Conservation (phyloP, 2,329 filamentous ascomycete genomes). For the Xylaria sp. region DNA sequence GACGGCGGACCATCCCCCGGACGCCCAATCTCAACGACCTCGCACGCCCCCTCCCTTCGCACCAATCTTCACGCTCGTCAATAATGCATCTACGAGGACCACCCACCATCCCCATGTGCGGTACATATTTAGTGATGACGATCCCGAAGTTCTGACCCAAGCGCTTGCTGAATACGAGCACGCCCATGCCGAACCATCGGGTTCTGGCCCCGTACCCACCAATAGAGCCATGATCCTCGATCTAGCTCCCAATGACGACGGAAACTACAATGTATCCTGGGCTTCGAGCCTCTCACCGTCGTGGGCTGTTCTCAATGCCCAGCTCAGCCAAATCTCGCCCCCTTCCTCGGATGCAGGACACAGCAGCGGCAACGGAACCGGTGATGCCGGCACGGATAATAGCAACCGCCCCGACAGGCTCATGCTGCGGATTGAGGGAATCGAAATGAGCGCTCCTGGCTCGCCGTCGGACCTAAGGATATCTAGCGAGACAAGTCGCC, state of each 20-base stretch:
- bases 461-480: slow-evolving; percentile 45
- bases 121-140: slow-evolving; percentile 94
- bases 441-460: slow-evolving; percentile 44
- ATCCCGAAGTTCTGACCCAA: slow-evolving; percentile 75
- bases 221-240: slow-evolving; percentile 62
- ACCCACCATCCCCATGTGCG: slow-evolving; percentile 85
- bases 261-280: slow-evolving; percentile 63
- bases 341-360: slow-evolving; percentile 40
- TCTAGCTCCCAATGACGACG: slow-evolving; percentile 50
- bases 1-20: slow-evolving; percentile 27
- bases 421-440: slow-evolving; percentile 68
- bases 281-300: slow-evolving; percentile 75
- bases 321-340: slow-evolving; percentile 50
- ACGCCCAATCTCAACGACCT: slow-evolving; percentile 31
- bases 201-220: slow-evolving; percentile 36
- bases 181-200: slow-evolving; percentile 38
- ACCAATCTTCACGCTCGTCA: slow-evolving; percentile 85
- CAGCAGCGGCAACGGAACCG: slow-evolving; percentile 44
- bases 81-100: slow-evolving; percentile 73
- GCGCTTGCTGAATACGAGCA: slow-evolving; percentile 59
- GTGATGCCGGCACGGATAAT: slow-evolving; percentile 21
- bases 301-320: slow-evolving; percentile 66
- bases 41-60: slow-evolving; percentile 58
- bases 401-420: slow-evolving; percentile 48
- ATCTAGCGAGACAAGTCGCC: slow-evolving; percentile 37